A percentile compares a stretch with the other conserved stretches of the same genome.
phyloP scores from a whole-genome alignment of 1,284 basidiomycete species.

The Veloboletus limbatus region DNA sequence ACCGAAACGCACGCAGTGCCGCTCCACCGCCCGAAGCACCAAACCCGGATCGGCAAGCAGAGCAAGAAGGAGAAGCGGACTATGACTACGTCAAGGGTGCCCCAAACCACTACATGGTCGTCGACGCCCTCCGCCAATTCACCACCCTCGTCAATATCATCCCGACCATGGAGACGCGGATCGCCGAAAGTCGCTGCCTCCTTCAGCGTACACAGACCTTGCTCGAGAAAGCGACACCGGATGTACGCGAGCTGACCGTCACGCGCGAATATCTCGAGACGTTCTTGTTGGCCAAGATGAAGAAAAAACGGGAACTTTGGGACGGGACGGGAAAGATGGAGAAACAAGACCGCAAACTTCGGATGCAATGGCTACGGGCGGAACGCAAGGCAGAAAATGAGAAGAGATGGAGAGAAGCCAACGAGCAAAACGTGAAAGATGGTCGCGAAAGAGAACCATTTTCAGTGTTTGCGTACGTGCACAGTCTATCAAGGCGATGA shows the following conservation, averaged over 20 bases:
- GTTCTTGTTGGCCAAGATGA: conserved; percentile 27
- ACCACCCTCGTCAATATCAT: conserved; percentile 23
- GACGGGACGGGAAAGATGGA: conserved; percentile 34
- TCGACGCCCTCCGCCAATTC: conserved; percentile 29
- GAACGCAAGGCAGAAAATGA: conserved; percentile 22
- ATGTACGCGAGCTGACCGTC: conserved; percentile 21
- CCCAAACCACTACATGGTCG: conserved; percentile 25
- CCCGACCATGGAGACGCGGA: conserved; percentile 21
- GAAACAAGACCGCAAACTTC: conserved; percentile 32
- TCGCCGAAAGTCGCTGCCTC: conserved; percentile 22
- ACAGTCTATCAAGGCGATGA: not conserved
- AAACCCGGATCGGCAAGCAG: too few relatives aligned
- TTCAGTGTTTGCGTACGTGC: conserved; percentile 23
- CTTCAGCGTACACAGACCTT: conserved; percentile 16
- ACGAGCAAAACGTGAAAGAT: conserved; percentile 7
- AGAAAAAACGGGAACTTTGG: conserved; percentile 29
- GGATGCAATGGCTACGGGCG: conserved; percentile 36
- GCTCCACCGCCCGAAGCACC: not conserved
- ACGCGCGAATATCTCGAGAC: conserved; percentile 29
- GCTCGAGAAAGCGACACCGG: conserved; percentile 19
- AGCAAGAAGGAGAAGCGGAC: conserved; percentile 2
- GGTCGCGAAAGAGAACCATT: conserved; percentile 20
- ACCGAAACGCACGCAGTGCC: not conserved
- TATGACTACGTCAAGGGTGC: conserved; percentile 14
- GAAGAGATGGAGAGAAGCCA: conserved; percentile 23